Percentiles rank a stretch among this genome's conserved stretches.
These are phyloP conservation scores for Verticillium zaregamsianum DNA, from an alignment of 2,329 filamentous ascomycete genomes.

Conservation along the genomic window DNA sequence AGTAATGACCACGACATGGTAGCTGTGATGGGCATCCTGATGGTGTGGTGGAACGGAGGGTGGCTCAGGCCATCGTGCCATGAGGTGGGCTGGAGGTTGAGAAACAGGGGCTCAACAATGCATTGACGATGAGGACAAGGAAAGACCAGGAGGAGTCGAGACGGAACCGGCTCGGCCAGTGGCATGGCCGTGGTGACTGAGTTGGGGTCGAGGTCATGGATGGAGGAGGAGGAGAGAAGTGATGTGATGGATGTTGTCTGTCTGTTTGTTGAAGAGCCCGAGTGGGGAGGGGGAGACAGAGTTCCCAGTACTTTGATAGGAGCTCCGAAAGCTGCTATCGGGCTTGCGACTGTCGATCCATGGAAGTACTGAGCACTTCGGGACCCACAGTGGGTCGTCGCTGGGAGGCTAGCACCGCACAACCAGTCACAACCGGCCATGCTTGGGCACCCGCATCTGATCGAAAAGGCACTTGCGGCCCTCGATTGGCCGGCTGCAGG, in stretches of 20 bases:
- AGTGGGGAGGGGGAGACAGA: neutral
- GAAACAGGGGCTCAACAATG: neutral
- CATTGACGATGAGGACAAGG: neutral
- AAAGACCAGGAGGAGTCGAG: neutral
- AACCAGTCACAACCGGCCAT: constrained; percentile 6
- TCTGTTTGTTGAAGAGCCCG: neutral
- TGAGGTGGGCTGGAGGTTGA: neutral
- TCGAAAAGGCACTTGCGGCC: constrained; percentile 15
- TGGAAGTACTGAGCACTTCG: neutral
- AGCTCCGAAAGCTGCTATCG: neutral
- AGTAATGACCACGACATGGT: neutral
- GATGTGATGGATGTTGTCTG: neutral
- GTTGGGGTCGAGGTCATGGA: neutral
- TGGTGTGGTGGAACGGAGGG: neutral
- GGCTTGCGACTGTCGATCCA: neutral
- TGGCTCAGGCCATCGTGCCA: neutral
- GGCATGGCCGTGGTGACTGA: neutral
- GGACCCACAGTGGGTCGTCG: neutral
- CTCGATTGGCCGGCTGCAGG: constrained; percentile 16
- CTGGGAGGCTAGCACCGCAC: constrained; percentile 11
- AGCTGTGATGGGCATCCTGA: neutral
- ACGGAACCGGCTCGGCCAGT: neutral
- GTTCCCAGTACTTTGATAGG: neutral
- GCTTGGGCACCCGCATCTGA: constrained; percentile 9
- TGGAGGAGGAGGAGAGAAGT: neutral